Conservation (phyloP, 495 filamentous ascomycete genomes). For the Podospora bellae-mahoneyi region DNA sequence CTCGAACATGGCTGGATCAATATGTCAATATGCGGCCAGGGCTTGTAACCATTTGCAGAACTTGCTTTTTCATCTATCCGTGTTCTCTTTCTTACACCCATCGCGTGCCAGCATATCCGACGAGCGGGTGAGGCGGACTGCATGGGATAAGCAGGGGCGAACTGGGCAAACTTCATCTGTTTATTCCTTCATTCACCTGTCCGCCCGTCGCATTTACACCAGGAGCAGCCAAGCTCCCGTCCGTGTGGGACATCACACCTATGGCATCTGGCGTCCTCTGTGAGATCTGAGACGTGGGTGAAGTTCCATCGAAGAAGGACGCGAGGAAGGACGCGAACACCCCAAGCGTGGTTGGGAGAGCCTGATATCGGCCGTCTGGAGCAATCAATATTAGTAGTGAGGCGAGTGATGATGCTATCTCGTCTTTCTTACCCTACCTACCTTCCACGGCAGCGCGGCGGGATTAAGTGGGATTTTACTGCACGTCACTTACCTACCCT, state of each 20-base stretch:
- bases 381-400: not conserved
- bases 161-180: not conserved
- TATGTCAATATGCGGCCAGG: not conserved
- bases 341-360: too few species aligned
- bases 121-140: not conserved
- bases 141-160: not conserved
- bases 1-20: not conserved
- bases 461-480: not conserved
- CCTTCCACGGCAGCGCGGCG: not conserved
- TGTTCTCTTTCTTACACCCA: not conserved
- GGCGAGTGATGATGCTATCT: not conserved
- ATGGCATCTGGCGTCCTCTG: not conserved
- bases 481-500: conserved; percentile 4
- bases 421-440: not conserved
- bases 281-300: not conserved
- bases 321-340: not conserved
- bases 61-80: not conserved
- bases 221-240: not conserved
- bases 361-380: too few species aligned
- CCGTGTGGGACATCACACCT: not conserved
- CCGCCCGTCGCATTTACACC: not conserved
- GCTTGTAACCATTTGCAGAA: not conserved
- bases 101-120: not conserved
- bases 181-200: not conserved
- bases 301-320: not conserved